Conservation (phyloP, 306 rosid species). For the Dryas drummondii region DNA sequence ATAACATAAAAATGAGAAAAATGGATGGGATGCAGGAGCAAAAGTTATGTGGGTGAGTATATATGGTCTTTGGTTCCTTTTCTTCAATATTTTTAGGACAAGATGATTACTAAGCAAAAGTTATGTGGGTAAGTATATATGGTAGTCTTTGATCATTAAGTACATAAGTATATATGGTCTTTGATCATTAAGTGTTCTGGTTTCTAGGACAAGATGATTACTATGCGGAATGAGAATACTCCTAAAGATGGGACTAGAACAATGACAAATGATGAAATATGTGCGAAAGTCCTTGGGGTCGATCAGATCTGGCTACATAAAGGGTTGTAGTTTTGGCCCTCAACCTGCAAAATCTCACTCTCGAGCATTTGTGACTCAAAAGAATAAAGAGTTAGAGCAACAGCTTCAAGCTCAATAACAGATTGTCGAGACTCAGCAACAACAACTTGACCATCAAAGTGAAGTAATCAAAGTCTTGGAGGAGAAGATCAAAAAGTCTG, state of each 20-base stretch:
- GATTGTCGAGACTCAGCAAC: neutral
- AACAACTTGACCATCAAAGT: neutral
- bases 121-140: no score
- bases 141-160: no score
- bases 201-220: neutral
- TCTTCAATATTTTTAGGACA: neutral
- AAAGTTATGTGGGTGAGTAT: neutral
- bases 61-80: neutral
- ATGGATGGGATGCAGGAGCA: neutral
- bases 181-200: neutral
- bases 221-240: neutral
- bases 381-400: neutral
- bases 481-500: neutral
- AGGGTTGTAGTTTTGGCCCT: neutral
- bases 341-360: neutral
- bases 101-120: neutral
- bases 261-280: neutral
- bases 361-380: neutral
- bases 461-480: neutral
- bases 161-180: no score
- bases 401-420: neutral
- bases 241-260: neutral
- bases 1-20: neutral
- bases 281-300: neutral
- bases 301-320: neutral